Base-by-base conservation (phyloP, 2,329 filamentous ascomycete species). In the Ceratocystis variospora region DNA sequence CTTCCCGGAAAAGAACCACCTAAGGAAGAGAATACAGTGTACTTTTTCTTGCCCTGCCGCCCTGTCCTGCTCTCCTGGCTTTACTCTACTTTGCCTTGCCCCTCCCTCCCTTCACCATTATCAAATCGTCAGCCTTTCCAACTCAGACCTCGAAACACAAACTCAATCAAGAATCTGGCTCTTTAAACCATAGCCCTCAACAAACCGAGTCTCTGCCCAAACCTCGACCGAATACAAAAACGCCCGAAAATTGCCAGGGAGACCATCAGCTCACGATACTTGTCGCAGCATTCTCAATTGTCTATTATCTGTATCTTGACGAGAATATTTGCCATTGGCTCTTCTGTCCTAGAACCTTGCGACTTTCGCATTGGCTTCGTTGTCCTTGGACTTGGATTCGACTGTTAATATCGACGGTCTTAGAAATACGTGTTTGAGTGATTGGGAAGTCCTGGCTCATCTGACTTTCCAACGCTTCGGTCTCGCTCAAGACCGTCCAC, bases 61-160 rank as follows among this genome's bases (percentile, higher is more conserved):
- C 44, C 25, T 50, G 22, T 2, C 19, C 61, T 62, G 61, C n/a
- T 44, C 33, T 37, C 33, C 33, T 37, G 33, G 33, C 33, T 37
- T 37, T 37, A 37, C 33, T 37, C 61, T 48, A 19, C 7, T 25
- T 31, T 17, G 15, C 61, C 28, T 63, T 45, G 61, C 44, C 41
- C 55, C 55, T 59, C 37, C 50, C 50, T 55, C 55, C 55, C 55
- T 59, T 59, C 55, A n/a, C 55, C 12, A 37, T 33, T 31, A 59
- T 19, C 25, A 37, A 59, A 63, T 63, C 44, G 61, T 63, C 61
- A 63, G 44, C 61, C 61, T 63, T 63, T 48, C 44, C 44, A 63
- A 45, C 61, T 31, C 61, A 37, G 17, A 31, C 55, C 28, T 31
- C 28, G 25, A n/a, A 59, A 37, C 55, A 37, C 55, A 59, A 41